Base-by-base conservation (phyloP, 139 green algal species). In the Chlorella sp. region DNA sequence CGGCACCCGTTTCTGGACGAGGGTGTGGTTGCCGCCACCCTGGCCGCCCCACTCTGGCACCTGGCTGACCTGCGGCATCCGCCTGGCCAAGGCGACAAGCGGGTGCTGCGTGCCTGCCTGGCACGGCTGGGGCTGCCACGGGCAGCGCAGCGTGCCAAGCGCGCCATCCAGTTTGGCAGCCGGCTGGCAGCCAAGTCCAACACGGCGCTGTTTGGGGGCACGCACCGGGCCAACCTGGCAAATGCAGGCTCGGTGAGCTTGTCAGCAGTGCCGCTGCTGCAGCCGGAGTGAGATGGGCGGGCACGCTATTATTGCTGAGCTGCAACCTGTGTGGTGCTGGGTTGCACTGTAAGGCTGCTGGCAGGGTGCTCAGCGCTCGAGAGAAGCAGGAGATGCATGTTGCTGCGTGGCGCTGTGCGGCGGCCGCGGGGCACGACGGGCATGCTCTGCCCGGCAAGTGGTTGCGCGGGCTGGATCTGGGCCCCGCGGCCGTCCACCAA, bases 1-100 rank as follows among this genome's bases (percentile, higher is more conserved):
- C 82, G 96, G 56, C 93, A 97, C 84, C 96, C 96, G 1, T 99
- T 98, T 79, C 72, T 99, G 75, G 97, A 99, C 69, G 97, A 99
- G 79, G 63, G 57, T 1, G 74, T 98, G 55, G 89, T 98, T 71
- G 36, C n/a, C 2, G 38, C 86, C 20, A 39, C 96, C 28, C 87
- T 96, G 65, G 47, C 47, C 13, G 56, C 87, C 62, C 92, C 87
- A 12, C 72, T 98, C 74, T n/a, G 57, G 13, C 51, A 85, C 25
- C 36, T 96, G 21, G 84, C 85, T 3, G 85, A 96, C 82, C 79
- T 93, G 34, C 76, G 39, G 2, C 83, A 86, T 68, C 83, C 88
- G n/a, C 60, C 87, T 44, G 91, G 95, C n/a, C 69, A 74, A 23
- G 96, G 96, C 9, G 96, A 99, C 91, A 99, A 99, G 91, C 81